Evolutionary conservation across 352 stramenopile species (phyloP), one percentile per base, ranked within the genome.

Genomic region (Pythium coloratum): DNA sequence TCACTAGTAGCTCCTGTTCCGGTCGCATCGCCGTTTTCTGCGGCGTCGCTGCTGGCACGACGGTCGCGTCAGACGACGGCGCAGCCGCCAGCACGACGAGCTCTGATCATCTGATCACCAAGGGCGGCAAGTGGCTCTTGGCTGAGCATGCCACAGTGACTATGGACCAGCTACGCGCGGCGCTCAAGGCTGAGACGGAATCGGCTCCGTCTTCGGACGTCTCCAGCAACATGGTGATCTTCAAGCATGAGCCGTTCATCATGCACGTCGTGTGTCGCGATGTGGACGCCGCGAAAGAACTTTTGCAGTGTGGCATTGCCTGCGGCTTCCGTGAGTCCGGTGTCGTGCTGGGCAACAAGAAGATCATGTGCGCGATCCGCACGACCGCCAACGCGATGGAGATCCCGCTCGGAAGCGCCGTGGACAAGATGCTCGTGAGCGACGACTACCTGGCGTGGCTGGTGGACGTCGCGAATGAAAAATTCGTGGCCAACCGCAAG

Each of bases 181-280:
- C 82, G 20, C 64, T 96, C n/a, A 53, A 53, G 46, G 46, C 46
- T 6, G 46, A 53, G 20, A 20, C 20, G 56, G 26, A 49, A 20
- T 24, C 65, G 2, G 16, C 33, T 7, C 3, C 55, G 6, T 40
- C 28, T 34, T 14, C 51, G 6, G 51, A 40, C 40, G 51, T 54
- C 6, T 36, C 46, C 14, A 89, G 81, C 60, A 91, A 89, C 61
- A 91, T 94, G 80, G 82, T 92, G n/a, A 82, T 95, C 44, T 91
- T 97, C 71, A 97, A 97, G 71, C 81, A 94, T 64, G 91, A 97
- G 53, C 91, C 91, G 58, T 96, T 97, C 66, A 96, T 97, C 61
- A 92, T 98, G 82, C 91, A 98, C 76, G 87, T 97, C 4, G 77
- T 92, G 36, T 97, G 90, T 65, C 77, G 86, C 30, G 78, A 95